phyloP scores from a whole-genome alignment of 192 early-diverging fungal genomes.

The Phycomyces blakesleeanus region DNA sequence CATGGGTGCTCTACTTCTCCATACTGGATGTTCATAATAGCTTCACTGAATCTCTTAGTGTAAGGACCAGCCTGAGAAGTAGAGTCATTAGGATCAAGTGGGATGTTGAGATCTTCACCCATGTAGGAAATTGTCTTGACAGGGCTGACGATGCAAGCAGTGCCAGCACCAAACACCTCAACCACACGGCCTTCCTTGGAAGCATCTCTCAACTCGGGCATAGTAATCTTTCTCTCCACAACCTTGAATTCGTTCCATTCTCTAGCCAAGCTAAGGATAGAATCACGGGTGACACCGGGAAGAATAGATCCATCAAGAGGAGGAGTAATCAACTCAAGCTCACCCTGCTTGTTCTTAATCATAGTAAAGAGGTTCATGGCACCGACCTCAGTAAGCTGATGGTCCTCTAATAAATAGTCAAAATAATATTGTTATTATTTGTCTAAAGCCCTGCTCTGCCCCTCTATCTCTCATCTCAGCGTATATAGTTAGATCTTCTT shows the following conservation, averaged over 20 bases:
- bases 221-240: constrained; percentile 75
- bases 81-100: constrained; percentile 79
- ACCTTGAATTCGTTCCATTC: constrained; percentile 89
- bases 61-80: constrained; percentile 80
- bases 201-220: constrained; percentile 74
- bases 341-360: constrained; percentile 81
- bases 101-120: constrained; percentile 75
- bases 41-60: constrained; percentile 75
- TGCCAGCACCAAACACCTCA: constrained; percentile 95
- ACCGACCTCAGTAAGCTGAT: constrained; percentile 91
- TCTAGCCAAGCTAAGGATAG: constrained; percentile 74
- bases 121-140: constrained; percentile 84
- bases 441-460: too few species aligned
- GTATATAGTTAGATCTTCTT: too few species aligned
- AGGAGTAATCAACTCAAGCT: constrained; percentile 86
- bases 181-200: constrained; percentile 74
- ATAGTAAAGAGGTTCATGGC: constrained; percentile 95
- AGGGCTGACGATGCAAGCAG: constrained; percentile 92
- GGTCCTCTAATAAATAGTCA: constrained; percentile 33
- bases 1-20: constrained; percentile 82
- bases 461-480: too few species aligned
- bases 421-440: too few species aligned
- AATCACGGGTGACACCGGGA: constrained; percentile 93
- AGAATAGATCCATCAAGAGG: constrained; percentile 92
- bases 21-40: constrained; percentile 92